Percentiles rank a stretch among this genome's conserved stretches.
Evolutionary conservation across 164 flowering plant species (phyloP).

Genomic region (Sedum album): DNA sequence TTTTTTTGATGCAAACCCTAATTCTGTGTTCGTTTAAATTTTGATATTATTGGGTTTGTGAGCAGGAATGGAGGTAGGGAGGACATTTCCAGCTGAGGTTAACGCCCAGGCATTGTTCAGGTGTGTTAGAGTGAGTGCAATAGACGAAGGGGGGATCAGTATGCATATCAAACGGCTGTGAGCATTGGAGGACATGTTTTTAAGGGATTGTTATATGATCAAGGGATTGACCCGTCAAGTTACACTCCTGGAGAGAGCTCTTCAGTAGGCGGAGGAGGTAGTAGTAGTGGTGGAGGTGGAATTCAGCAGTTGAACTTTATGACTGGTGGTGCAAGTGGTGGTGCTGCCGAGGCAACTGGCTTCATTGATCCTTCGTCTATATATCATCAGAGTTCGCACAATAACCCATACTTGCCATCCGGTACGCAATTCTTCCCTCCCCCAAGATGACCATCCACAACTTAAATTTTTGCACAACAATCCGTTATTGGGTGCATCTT

Average conservation of each 20-base stretch:
- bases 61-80: conserved; percentile 60
- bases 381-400: conserved; percentile 3
- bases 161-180: conserved; percentile 21
- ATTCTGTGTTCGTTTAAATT: not conserved
- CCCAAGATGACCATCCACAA: conserved; percentile 25
- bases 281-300: conserved; percentile 18
- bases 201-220: conserved; percentile 85
- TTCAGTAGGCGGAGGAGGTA: conserved; percentile 27
- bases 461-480: not conserved
- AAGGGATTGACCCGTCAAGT: conserved; percentile 47
- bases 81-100: conserved; percentile 56
- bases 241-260: conserved; percentile 35
- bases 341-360: conserved; percentile 16
- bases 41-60: not conserved
- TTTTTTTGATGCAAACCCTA: not conserved
- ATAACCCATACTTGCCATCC: conserved; percentile 14
- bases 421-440: conserved; percentile 60
- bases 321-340: conserved; percentile 11
- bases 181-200: conserved; percentile 22
- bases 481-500: not conserved
- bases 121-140: conserved; percentile 58
- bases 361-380: conserved; percentile 1
- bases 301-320: conserved; percentile 33
- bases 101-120: conserved; percentile 58
- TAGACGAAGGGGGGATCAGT: conserved; percentile 60